Base-by-base conservation (phyloP, 2,329 filamentous ascomycete species). In the Fusarium buharicum region DNA sequence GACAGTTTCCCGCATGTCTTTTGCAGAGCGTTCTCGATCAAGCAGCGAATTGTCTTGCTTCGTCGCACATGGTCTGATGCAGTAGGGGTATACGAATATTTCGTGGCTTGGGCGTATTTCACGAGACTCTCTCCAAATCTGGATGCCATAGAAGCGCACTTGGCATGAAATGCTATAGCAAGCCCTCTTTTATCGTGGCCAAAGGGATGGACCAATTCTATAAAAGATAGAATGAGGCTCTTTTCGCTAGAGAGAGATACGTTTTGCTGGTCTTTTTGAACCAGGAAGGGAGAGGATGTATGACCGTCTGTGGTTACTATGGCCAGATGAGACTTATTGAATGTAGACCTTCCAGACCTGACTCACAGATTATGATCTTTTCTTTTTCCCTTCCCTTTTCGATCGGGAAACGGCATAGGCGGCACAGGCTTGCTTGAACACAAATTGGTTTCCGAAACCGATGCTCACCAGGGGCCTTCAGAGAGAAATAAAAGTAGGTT, bases 291-390 rank as follows among this genome's bases (percentile, higher is more conserved):
- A 0, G 31, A 43, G 2, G 56, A 59, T 6, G 33, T 13, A 1
- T 18, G 27, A 13, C 22, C 17, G 22, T 60, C 28, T 2, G 48
- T 4, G 3, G 37, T 39, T 3, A 59, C 55, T 60, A 5, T 7
- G 13, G 17, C 22, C 1, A 3, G 14, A 41, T 41, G 10, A 41
- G 24, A 11, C 6, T 4, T 1, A 4, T 24, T 24, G 1, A 0
- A 9, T 3, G 10, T n/a, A 1, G 11, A 0, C 0, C 13, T 10
- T 0, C 6, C 16, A 18, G n/a, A 0, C 2, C 3, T 0, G 2
- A 20, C 18, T 12, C n/a, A 49, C 55, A 13, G 0, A 17, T 14
- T 3, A 44, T 10, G 3, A 59, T 39, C 0, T 7, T 10, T 0
- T 60, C 37, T 0, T 7, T 10, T 0, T 60, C 37, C 4, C 3